phyloP scores from a whole-genome alignment of 768 basidiomycete species.

The Serendipita vermifera region DNA sequence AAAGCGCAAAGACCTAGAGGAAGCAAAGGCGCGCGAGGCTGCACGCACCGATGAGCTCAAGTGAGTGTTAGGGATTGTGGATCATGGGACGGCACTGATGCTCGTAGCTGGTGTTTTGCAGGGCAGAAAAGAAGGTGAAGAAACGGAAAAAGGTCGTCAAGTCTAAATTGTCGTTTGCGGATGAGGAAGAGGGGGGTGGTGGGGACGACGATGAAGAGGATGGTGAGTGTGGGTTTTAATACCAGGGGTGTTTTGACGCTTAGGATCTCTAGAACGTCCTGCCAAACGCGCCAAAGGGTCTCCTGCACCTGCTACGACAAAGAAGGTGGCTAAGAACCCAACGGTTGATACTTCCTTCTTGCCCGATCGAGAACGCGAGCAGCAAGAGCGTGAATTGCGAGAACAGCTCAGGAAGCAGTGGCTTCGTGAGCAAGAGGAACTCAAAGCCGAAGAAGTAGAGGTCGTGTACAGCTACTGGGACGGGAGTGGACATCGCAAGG shows the following conservation, averaged over 20 bases:
- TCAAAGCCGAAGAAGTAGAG: conserved; percentile 68
- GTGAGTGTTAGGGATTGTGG: too few species aligned
- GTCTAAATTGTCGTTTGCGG: conserved; percentile 79
- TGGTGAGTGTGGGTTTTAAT: neutral
- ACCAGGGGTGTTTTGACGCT: too few species aligned
- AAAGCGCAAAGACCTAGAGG: conserved; percentile 75
- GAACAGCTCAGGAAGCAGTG: conserved; percentile 85
- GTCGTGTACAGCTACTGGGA: conserved; percentile 97
- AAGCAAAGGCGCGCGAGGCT: conserved; percentile 80
- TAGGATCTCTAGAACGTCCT: conserved; percentile 1
- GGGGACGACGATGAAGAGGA: conserved; percentile 25
- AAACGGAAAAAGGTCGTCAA: conserved; percentile 88
- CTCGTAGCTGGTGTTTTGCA: conserved; percentile 59
- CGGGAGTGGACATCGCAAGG: conserved; percentile 91
- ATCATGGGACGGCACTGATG: conserved; percentile 38
- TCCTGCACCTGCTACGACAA: too few species aligned
- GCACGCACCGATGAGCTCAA: conserved; percentile 73
- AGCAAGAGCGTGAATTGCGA: conserved; percentile 74
- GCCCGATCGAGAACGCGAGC: conserved; percentile 94
- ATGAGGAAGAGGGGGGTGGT: conserved; percentile 61
- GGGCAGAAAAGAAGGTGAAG: conserved; percentile 77
- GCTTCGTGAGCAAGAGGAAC: conserved; percentile 57
- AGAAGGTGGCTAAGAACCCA: conserved; percentile 88
- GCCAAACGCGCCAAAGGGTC: neutral
- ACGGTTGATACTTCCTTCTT: conserved; percentile 95